Conservation (phyloP, 306 rosid genomes). For the Fragaria ananassa region DNA sequence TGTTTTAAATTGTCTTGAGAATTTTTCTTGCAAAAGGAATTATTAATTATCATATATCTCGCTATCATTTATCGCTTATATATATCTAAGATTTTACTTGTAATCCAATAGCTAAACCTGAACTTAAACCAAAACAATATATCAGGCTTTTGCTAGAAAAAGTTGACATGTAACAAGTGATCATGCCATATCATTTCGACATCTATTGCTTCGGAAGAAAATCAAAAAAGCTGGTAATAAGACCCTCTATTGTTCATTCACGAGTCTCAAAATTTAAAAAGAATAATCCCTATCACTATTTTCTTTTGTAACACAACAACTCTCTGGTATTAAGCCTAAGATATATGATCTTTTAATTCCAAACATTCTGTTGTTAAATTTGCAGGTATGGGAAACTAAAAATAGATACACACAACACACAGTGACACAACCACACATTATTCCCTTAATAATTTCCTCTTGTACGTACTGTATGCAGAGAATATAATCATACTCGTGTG, state of each 20-base stretch:
- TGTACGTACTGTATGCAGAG: slow-evolving; percentile 34
- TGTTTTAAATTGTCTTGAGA: too few species aligned
- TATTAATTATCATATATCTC: too few species aligned
- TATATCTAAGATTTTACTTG: too few species aligned
- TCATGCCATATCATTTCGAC: too few species aligned
- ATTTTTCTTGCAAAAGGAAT: too few species aligned
- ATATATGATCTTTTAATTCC: neutral
- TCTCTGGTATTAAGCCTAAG: neutral
- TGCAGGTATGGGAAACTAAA: neutral
- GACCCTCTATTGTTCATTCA: neutral
- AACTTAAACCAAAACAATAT: too few species aligned
- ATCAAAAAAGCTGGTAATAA: neutral
- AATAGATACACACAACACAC: neutral
- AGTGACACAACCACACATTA: neutral
- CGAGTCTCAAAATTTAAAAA: neutral
- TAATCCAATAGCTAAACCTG: too few species aligned
- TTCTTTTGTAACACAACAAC: neutral
- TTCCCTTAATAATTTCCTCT: slow-evolving; percentile 2
- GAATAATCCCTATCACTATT: neutral
- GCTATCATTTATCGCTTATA: too few species aligned
- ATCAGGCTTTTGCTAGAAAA: too few species aligned
- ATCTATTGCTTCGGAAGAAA: neutral
- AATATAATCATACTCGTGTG: slow-evolving; percentile 28
- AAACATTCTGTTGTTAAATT: neutral
- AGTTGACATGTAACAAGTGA: too few species aligned